Percentiles rank a stretch among this genome's conserved stretches.
Evolutionary conservation across 73 alveolate genomes (phyloP).

Genomic region (Stentor roeselii): DNA sequence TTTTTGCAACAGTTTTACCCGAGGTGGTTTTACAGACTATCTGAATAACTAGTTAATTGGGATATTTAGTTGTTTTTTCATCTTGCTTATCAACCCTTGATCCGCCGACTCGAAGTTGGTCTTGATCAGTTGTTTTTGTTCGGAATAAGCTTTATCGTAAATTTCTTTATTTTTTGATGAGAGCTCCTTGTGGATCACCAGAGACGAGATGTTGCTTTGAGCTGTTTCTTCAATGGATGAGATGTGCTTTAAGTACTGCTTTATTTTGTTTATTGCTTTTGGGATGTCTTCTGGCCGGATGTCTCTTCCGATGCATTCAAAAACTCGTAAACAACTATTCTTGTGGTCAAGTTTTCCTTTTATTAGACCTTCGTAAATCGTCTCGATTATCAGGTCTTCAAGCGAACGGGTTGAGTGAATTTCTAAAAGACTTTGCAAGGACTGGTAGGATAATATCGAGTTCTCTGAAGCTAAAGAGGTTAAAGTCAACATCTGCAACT

Average conservation of each 20-base stretch:
- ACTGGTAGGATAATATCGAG: slow-evolving; percentile 29
- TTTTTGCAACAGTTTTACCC: too few species aligned
- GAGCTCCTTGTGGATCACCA: background rate
- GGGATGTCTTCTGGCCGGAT: slow-evolving; percentile 32
- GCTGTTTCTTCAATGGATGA: background rate
- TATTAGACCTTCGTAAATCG: slow-evolving; percentile 49
- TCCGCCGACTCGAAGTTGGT: background rate
- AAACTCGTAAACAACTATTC: slow-evolving; percentile 28
- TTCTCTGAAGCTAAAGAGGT: slow-evolving; percentile 42
- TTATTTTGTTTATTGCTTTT: slow-evolving; percentile 26
- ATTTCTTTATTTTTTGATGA: background rate
- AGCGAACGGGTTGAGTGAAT: slow-evolving; percentile 38
- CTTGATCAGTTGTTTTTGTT: background rate
- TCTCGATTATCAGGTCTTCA: slow-evolving; percentile 56
- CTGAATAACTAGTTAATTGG: too few species aligned
- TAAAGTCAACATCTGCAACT: slow-evolving; percentile 56
- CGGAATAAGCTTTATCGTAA: background rate
- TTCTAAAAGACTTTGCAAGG: slow-evolving; percentile 35
- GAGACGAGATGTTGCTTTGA: background rate
- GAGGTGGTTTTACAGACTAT: too few species aligned
- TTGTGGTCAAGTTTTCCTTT: slow-evolving; percentile 48
- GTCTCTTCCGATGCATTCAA: slow-evolving; percentile 48
- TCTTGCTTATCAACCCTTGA: background rate
- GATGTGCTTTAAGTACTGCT: background rate
- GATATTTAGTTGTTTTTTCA: background rate